Conservation (phyloP, 257 asterid genomes). For the Dorcoceras hygrometricum region DNA sequence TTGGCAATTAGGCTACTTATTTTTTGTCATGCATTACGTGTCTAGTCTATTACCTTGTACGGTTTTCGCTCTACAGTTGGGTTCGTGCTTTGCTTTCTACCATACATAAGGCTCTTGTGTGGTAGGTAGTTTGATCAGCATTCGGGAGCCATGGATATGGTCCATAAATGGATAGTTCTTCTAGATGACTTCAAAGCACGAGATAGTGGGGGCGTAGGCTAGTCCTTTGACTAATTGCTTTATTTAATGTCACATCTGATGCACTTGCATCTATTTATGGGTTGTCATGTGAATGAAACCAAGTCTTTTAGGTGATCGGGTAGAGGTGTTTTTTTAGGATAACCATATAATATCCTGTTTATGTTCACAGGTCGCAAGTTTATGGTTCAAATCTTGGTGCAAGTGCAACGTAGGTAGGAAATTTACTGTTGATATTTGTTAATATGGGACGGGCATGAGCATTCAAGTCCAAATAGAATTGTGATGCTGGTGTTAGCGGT, state of each 20-base stretch:
- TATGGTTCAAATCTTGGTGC: background rate
- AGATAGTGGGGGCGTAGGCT: background rate
- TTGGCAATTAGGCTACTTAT: background rate
- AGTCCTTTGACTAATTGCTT: background rate
- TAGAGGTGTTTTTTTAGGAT: background rate
- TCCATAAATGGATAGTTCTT: background rate
- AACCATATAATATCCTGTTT: background rate
- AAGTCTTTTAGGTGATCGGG: background rate
- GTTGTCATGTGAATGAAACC: background rate
- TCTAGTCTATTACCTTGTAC: background rate
- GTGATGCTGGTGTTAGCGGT: background rate
- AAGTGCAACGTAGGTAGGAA: background rate
- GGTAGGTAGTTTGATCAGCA: background rate
- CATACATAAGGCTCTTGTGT: conserved; percentile 12
- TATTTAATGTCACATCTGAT: conserved; percentile 3
- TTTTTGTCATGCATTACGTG: background rate
- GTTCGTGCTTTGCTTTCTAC: conserved; percentile 5
- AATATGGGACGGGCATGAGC: background rate
- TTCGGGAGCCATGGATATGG: background rate
- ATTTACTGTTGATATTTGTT: background rate
- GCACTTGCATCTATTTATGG: background rate
- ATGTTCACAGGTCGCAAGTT: background rate
- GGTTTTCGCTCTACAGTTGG: background rate
- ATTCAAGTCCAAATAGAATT: background rate
- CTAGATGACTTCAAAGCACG: background rate